These are phyloP conservation scores for Neotropicomus parvogracilis DNA, from an alignment of 1,284 basidiomycete species.

Conservation along the genomic window DNA sequence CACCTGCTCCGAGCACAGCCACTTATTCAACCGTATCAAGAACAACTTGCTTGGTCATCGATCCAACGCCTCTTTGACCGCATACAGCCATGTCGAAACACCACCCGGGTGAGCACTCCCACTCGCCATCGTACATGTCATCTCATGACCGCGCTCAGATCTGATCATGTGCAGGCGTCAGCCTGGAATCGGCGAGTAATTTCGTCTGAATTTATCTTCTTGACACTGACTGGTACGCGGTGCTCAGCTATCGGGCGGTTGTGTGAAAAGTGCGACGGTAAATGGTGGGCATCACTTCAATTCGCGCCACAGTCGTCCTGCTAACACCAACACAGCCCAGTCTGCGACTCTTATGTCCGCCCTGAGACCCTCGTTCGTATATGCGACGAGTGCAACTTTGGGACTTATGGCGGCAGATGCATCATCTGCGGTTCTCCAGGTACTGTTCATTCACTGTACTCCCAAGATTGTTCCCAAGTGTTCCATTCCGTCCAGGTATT, in stretches of 20 bases:
- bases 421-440: conserved; percentile 95
- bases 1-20: conserved; percentile 14
- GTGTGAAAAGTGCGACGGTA: conserved; percentile 99
- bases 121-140: background rate
- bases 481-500: conserved; percentile 57
- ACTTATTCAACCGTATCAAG: conserved; percentile 12
- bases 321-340: conserved; percentile 60
- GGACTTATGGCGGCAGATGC: conserved; percentile 93
- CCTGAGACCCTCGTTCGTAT: conserved; percentile 97
- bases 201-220: background rate
- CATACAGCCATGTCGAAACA: conserved; percentile 73
- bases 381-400: conserved; percentile 99
- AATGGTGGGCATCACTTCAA: conserved; percentile 69
- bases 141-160: conserved; percentile 48
- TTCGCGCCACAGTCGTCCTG: background rate
- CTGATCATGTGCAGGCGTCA: conserved; percentile 96
- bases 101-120: conserved; percentile 67
- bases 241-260: conserved; percentile 86
- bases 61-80: conserved; percentile 1
- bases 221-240: conserved; percentile 5
- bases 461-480: background rate
- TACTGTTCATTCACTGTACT: conserved; percentile 36
- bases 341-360: conserved; percentile 98
- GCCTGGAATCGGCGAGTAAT: conserved; percentile 82
- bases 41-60: conserved; percentile 16